These are phyloP conservation scores for Medicago truncatula DNA, from an alignment of 306 rosid genomes.

Conservation along the genomic window DNA sequence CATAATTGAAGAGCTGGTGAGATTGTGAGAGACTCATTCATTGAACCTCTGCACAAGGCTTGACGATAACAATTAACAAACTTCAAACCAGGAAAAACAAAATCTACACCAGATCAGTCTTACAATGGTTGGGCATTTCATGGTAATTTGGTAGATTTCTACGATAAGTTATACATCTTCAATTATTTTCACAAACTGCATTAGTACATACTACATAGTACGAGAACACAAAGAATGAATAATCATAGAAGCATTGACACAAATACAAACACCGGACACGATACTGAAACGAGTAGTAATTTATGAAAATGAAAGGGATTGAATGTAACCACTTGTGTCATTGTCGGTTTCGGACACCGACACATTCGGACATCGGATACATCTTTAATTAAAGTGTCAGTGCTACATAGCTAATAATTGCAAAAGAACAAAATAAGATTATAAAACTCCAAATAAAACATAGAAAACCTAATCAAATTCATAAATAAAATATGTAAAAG, in stretches of 20 bases:
- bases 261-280: neutral
- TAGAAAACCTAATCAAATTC: neutral
- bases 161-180: slow-evolving; percentile 1
- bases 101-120: neutral
- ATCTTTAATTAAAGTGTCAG: neutral
- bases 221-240: slow-evolving; percentile 10
- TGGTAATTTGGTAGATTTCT: neutral
- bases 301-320: neutral
- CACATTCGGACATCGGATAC: neutral
- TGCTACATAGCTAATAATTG: neutral
- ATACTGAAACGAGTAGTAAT: neutral
- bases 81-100: neutral
- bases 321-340: neutral
- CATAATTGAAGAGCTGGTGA: slow-evolving; percentile 9
- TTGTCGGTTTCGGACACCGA: neutral
- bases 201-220: neutral
- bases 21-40: neutral
- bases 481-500: neutral
- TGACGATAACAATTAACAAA: slow-evolving; percentile 23
- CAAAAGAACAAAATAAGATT: neutral
- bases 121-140: neutral
- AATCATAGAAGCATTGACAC: neutral
- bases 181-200: slow-evolving; percentile 15
- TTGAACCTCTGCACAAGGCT: neutral
- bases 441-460: neutral